These are phyloP conservation scores for Debaryomyces sp. DNA, from an alignment of 1,139 yeast genomes.

Conservation along the genomic window DNA sequence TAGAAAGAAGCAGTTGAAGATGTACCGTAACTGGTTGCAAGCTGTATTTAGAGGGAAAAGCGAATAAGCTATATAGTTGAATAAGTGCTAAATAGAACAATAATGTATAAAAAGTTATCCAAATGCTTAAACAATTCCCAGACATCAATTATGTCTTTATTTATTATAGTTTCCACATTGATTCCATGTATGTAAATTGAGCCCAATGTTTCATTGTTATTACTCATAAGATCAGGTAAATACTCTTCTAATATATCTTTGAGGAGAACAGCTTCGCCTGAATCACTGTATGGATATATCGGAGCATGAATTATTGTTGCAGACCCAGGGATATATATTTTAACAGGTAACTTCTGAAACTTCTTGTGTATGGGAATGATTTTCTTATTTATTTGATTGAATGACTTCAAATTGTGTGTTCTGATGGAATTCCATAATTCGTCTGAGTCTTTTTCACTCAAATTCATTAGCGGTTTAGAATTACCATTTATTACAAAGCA, in stretches of 20 bases:
- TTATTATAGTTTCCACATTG: conserved; percentile 39
- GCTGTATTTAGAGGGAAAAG: conserved; percentile 64
- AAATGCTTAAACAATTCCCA: conserved; percentile 59
- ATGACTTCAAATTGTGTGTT: conserved; percentile 31
- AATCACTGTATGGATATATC: conserved; percentile 26
- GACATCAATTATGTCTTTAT: conserved; percentile 51
- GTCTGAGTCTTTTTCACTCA: conserved; percentile 63
- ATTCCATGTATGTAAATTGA: conserved; percentile 69
- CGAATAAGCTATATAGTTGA: not conserved
- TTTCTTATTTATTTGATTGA: conserved; percentile 23
- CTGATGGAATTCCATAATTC: conserved; percentile 58
- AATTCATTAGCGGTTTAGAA: conserved; percentile 72
- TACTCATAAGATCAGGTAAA: conserved; percentile 46
- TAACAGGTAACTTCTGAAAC: conserved; percentile 56
- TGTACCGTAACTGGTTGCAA: conserved; percentile 97
- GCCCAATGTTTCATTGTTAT: conserved; percentile 31
- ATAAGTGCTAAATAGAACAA: conserved; percentile 27
- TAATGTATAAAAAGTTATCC: conserved; percentile 79
- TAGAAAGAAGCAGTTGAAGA: conserved; percentile 86
- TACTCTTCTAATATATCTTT: conserved; percentile 41
- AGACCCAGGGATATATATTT: conserved; percentile 56
- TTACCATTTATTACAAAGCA: conserved; percentile 73
- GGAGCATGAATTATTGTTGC: conserved; percentile 52
- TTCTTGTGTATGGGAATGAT: conserved; percentile 35
- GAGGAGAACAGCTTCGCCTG: conserved; percentile 30